phyloP scores from a whole-genome alignment of 768 basidiomycete genomes.

The Kwoniella sp. region DNA sequence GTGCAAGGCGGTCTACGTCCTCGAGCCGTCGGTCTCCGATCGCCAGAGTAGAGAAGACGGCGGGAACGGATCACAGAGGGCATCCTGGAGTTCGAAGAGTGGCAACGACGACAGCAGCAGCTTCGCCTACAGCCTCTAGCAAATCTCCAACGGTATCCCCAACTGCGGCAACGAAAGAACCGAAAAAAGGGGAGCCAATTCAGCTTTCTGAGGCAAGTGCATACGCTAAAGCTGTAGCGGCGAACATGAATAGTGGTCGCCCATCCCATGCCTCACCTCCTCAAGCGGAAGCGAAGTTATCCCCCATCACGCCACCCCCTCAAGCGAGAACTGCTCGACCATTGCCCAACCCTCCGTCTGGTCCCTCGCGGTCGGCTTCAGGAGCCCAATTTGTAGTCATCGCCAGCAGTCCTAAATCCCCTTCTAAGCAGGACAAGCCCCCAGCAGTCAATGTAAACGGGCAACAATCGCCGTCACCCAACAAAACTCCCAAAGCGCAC shows the following conservation, averaged over 20 bases:
- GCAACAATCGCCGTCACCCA: not conserved
- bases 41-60: slow-evolving; percentile 6
- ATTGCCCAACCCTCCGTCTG: slow-evolving; percentile 26
- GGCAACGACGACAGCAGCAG: not conserved
- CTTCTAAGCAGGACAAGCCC: not conserved
- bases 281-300: not conserved
- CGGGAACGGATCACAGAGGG: not conserved
- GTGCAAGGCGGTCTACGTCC: slow-evolving; percentile 26
- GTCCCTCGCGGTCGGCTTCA: not conserved
- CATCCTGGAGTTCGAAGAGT: not conserved
- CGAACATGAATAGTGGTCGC: not conserved
- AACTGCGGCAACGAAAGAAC: not conserved
- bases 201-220: slow-evolving; percentile 37
- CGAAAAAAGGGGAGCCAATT: not conserved
- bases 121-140: not conserved
- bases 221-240: slow-evolving; percentile 35
- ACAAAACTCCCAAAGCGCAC: not conserved
- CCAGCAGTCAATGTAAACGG: not conserved
- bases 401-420: slow-evolving; percentile 14
- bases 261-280: not conserved
- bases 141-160: not conserved
- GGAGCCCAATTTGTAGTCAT: slow-evolving; percentile 19
- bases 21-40: slow-evolving; percentile 16
- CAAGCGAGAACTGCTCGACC: slow-evolving; percentile 25
- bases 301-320: not conserved